These are phyloP conservation scores for Elaeis oleifera DNA, from an alignment of 202 grass and related monocot species.

Conservation along the genomic window DNA sequence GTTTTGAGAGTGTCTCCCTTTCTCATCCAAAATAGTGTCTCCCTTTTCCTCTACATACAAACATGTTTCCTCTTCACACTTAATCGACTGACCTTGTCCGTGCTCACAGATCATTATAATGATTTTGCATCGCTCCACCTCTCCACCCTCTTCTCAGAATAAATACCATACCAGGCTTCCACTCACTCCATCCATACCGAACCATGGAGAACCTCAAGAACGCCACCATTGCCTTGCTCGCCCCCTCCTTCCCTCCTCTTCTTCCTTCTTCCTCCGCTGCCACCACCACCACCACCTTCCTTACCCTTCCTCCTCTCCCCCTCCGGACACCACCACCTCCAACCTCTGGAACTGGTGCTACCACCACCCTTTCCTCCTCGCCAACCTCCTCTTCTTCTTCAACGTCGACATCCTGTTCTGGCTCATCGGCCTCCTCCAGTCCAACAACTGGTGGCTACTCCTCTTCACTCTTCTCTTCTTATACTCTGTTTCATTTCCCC, in stretches of 20 bases:
- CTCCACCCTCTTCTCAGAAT: too few relatives aligned
- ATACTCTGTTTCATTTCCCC: background rate
- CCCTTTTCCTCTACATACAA: too few relatives aligned
- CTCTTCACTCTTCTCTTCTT: background rate
- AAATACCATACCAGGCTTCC: too few relatives aligned
- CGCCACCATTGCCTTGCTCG: slow-evolving; percentile 51
- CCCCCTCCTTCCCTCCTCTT: slow-evolving; percentile 76
- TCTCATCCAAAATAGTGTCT: too few relatives aligned
- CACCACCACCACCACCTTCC: background rate
- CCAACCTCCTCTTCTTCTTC: slow-evolving; percentile 83
- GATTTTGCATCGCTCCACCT: too few relatives aligned
- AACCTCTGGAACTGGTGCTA: slow-evolving; percentile 50
- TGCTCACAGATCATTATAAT: too few relatives aligned
- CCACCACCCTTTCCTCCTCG: slow-evolving; percentile 66
- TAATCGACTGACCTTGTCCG: too few relatives aligned
- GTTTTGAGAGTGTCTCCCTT: too few relatives aligned
- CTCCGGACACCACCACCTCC: background rate
- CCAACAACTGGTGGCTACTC: slow-evolving; percentile 67
- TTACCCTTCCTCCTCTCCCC: background rate
- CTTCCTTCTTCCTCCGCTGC: too few relatives aligned
- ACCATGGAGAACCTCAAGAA: slow-evolving; percentile 49
- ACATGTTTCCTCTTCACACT: too few relatives aligned
- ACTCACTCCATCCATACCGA: too few relatives aligned
- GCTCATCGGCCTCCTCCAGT: slow-evolving; percentile 69
- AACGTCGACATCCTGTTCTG: slow-evolving; percentile 94